Evolutionary conservation across 2,329 filamentous ascomycete species (phyloP).

Genomic region (Colletotrichum coccodes): DNA sequence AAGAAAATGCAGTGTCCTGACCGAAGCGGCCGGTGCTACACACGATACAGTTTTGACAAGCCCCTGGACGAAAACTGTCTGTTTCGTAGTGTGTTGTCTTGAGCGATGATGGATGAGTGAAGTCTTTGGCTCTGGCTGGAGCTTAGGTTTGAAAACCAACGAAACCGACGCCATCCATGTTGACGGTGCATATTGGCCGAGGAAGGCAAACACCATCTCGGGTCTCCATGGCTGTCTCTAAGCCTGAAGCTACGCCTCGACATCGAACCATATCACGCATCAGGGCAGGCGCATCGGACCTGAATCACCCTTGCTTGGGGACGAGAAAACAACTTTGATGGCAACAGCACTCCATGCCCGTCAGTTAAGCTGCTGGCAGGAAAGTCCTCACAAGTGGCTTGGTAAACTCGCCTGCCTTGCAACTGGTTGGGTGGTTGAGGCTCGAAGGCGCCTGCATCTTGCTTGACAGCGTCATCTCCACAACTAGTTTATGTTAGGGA

Average conservation of each 20-base stretch:
- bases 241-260: not conserved
- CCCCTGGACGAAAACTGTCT: not conserved
- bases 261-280: not conserved
- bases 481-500: too few species aligned
- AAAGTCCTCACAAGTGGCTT: too few species aligned
- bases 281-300: not conserved
- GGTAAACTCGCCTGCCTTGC: too few species aligned
- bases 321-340: too few species aligned
- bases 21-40: not conserved
- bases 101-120: not conserved
- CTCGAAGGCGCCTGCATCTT: too few species aligned
- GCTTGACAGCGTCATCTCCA: too few species aligned
- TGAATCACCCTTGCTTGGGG: not conserved
- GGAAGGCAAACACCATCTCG: not conserved
- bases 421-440: too few species aligned
- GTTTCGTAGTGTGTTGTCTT: not conserved
- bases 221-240: not conserved
- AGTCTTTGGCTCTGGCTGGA: not conserved
- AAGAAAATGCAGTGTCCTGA: not conserved
- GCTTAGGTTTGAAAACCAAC: not conserved
- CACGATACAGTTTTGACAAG: not conserved
- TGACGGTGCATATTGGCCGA: not conserved
- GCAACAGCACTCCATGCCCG: too few species aligned
- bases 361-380: too few species aligned
- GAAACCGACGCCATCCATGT: not conserved